These are phyloP conservation scores for Scenedesmus sp. DNA, from an alignment of 163 green algal species.

Conservation along the genomic window DNA sequence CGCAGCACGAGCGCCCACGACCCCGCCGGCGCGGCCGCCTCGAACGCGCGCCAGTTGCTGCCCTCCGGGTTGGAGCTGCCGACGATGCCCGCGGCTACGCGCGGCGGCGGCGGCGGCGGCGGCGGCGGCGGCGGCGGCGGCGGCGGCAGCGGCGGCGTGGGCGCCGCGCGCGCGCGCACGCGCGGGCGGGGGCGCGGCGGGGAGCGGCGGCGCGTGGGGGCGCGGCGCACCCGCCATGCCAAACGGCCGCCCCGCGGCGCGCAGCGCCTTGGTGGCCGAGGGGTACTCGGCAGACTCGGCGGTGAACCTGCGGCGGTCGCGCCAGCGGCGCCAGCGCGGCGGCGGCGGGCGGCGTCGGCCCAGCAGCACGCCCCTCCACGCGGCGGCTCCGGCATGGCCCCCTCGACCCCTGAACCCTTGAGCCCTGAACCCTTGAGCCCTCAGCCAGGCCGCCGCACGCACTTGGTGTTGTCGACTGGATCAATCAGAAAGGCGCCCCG, in stretches of 20 bases:
- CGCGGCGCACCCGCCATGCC: constrained; percentile 27
- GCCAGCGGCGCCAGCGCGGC: too few species aligned
- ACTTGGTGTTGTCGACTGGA: constrained; percentile 41
- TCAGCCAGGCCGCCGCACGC: too few species aligned
- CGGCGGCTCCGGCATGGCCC: too few species aligned
- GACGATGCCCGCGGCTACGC: constrained; percentile 37
- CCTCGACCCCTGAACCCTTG: too few species aligned
- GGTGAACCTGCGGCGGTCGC: constrained; percentile 26
- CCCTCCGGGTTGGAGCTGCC: constrained; percentile 35
- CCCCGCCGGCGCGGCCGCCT: constrained; percentile 25
- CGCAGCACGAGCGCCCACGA: constrained; percentile 22
- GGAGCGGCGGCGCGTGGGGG: not conserved
- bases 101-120: not conserved
- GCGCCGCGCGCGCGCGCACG: too few species aligned
- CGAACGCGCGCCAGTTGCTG: constrained; percentile 42
- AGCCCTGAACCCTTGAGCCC: too few species aligned
- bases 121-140: not conserved
- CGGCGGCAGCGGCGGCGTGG: too few species aligned
- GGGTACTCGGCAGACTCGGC: constrained; percentile 29
- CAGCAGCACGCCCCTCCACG: too few species aligned
- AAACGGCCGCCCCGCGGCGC: not conserved
- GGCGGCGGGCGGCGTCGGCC: too few species aligned
- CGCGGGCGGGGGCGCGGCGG: too few species aligned
- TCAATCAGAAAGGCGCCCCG: constrained; percentile 40
- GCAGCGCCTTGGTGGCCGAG: constrained; percentile 25